Evolutionary conservation across 768 basidiomycete species (phyloP).

Genomic region (Pleurotus djamor): DNA sequence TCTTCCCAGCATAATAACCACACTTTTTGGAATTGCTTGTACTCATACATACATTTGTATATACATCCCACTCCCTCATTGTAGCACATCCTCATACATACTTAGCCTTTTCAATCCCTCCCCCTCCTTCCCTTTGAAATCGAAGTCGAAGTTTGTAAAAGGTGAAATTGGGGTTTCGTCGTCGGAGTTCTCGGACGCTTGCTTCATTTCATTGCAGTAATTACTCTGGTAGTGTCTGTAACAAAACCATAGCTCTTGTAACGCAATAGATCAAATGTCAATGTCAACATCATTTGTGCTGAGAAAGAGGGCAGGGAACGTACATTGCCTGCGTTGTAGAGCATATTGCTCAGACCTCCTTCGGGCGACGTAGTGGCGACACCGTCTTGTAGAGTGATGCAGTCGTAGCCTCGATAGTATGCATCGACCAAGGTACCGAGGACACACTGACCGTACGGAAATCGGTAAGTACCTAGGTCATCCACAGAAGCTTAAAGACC

Average conservation of each 20-base stretch:
- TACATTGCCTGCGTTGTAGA: slow-evolving; percentile 57
- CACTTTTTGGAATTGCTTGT: background rate
- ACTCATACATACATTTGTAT: slow-evolving; percentile 3
- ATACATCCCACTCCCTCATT: background rate
- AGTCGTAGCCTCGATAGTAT: slow-evolving; percentile 65
- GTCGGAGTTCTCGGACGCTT: background rate
- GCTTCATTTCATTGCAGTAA: background rate
- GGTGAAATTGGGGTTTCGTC: background rate
- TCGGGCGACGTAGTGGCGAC: slow-evolving; percentile 63
- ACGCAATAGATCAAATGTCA: background rate
- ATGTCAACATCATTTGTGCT: background rate
- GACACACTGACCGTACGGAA: slow-evolving; percentile 44
- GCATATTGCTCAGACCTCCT: slow-evolving; percentile 53
- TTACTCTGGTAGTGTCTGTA: slow-evolving; percentile 10
- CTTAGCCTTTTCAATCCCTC: too few relatives aligned
- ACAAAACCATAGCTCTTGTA: slow-evolving; percentile 6
- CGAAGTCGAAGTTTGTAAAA: too few relatives aligned
- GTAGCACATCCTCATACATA: background rate
- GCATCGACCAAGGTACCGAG: slow-evolving; percentile 62
- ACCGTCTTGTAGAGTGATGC: slow-evolving; percentile 53
- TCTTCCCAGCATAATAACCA: background rate
- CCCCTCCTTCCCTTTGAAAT: too few relatives aligned
- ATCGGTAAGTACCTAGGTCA: background rate
- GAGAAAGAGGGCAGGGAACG: slow-evolving; percentile 16
- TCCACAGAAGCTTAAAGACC: background rate